Evolutionary conservation across 805 yeast genomes (phyloP).

Genomic region (Candida sphagnicola): DNA sequence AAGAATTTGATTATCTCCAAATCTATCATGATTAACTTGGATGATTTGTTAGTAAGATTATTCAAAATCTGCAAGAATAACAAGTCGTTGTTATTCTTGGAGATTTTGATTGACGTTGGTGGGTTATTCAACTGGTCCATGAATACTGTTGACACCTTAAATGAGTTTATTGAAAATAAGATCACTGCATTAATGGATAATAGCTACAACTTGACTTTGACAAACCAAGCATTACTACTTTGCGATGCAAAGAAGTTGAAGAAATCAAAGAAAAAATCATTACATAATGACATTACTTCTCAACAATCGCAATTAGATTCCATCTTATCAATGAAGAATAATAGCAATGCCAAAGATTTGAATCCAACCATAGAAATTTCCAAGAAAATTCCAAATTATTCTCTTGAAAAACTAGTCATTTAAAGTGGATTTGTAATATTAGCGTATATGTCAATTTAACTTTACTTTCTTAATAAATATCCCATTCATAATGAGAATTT

Average conservation of each 20-base stretch:
- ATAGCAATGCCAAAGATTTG: conserved; percentile 21
- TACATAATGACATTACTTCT: conserved; percentile 24
- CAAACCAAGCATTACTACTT: conserved; percentile 38
- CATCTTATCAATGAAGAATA: conserved; percentile 28
- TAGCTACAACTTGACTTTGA: conserved; percentile 43
- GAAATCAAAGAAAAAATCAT: conserved; percentile 17
- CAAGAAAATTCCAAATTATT: conserved; percentile 51
- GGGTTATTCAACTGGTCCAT: conserved; percentile 66
- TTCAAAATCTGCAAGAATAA: conserved; percentile 39
- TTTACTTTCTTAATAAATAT: no score
- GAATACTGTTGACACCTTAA: conserved; percentile 44
- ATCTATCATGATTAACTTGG: conserved; percentile 25
- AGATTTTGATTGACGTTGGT: conserved; percentile 65
- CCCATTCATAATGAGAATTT: no score
- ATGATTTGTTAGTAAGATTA: conserved; percentile 30
- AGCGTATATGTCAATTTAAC: no score
- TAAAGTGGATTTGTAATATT: no score
- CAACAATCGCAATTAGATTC: conserved; percentile 30
- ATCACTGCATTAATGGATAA: conserved; percentile 41
- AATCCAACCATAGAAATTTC: conserved; percentile 27
- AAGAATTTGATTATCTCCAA: conserved; percentile 29
- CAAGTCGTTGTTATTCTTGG: conserved; percentile 58
- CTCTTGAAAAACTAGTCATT: conserved; percentile 38
- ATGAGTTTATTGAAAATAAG: conserved; percentile 42
- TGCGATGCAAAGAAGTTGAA: conserved; percentile 21